These are phyloP conservation scores for Chlamydomonas incerta DNA, from an alignment of 139 green algal species.

Conservation along the genomic window DNA sequence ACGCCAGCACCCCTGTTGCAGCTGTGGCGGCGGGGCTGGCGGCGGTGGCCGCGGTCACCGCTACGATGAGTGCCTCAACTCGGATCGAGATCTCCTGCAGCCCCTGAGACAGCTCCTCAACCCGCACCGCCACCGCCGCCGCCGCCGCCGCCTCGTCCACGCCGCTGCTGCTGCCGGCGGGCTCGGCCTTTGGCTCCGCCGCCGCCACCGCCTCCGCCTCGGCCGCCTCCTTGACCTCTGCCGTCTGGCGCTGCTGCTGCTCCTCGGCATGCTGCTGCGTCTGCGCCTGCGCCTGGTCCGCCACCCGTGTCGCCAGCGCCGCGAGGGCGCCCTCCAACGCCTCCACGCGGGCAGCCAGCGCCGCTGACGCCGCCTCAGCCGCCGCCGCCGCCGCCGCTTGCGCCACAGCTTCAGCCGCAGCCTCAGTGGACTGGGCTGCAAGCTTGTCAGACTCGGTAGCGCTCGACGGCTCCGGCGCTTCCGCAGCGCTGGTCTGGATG, in stretches of 20 bases:
- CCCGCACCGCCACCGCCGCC: not conserved
- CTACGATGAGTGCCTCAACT: too few species aligned
- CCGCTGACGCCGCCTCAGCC: not conserved
- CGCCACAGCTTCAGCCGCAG: too few species aligned
- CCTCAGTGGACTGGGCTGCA: not conserved
- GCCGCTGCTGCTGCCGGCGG: not conserved
- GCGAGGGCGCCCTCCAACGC: not conserved
- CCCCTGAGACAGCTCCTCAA: not conserved
- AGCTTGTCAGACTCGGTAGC: not conserved
- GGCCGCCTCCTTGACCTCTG: not conserved
- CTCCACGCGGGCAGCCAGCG: not conserved
- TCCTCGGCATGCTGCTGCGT: not conserved
- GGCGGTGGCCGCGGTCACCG: too few species aligned
- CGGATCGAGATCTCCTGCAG: not conserved
- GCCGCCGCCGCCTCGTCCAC: not conserved
- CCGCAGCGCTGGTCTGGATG: too few species aligned
- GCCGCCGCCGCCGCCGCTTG: too few species aligned
- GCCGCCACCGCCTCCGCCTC: not conserved
- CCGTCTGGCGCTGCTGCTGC: not conserved
- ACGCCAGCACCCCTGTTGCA: too few species aligned
- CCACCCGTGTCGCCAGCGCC: not conserved
- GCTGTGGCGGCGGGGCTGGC: too few species aligned
- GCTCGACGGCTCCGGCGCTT: not conserved
- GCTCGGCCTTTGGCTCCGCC: not conserved
- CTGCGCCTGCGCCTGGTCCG: not conserved